Evolutionary conservation across 2,329 filamentous ascomycete species (phyloP), one percentile per base, ranked within the genome.

Genomic region (Clonostachys solani): DNA sequence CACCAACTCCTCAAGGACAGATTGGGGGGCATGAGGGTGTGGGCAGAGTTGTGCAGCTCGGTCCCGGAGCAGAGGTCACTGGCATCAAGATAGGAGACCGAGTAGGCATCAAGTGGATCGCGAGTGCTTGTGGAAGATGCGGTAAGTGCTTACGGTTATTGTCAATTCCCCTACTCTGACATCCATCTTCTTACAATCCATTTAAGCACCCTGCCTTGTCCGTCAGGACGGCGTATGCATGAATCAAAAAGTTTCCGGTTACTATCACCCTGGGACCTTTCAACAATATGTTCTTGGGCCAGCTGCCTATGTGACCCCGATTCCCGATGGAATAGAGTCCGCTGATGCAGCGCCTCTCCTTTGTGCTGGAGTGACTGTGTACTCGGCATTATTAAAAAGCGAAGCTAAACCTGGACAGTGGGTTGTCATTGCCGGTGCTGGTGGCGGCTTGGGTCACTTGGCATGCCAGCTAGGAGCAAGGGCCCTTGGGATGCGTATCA

Each of bases 1-100:
- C 18, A 12, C 12, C 23, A 10, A 23, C 33, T 18, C 40, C 36
- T 12, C 48, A 46, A 16, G 41, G 38, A 17, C 52, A 54, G 42
- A 47, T 86, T 5, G 84, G 84, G 40, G 85, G 85, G 5, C 84
- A 88, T 57, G 84, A 88, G 64, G 84, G 84, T 16, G 78, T 87
- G 2, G 81, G 81, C 40, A 76, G 75, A 45, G 71, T 88, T 33
- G 81, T 84, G 40, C 83, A 84, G 59, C 68, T 88, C 50, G 84
- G 85, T 1, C 71, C 82, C 1, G 80, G 78, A 8, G 71, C 77
- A 17, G 79, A 84, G 44, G 61, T 56, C 36, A 69, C 76, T 2
- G 73, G 71, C 6, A 67, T 87, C 35, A 84, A 84, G 55, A 57
- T 86, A n/a, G 83, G 83, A 6, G 79, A 87, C 54, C 73, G 83